Evolutionary conservation across 176 grass and related monocot species (phyloP), one percentile per base, ranked within the genome.

Genomic region (Aegilops speltoides): DNA sequence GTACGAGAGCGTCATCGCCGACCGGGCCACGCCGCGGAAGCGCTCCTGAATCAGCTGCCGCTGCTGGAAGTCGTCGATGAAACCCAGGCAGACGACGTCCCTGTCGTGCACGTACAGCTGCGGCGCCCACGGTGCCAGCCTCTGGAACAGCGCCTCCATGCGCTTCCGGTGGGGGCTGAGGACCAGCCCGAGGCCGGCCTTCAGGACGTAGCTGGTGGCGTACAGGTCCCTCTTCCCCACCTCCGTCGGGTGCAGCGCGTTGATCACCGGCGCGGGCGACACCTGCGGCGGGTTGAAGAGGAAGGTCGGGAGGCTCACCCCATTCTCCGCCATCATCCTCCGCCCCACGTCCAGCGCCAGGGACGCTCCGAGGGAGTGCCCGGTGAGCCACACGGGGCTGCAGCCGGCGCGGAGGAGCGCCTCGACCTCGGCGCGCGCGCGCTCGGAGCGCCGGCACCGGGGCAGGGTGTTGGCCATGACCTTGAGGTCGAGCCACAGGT

Each of bases 11-110:
- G 28, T 84, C 52, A 43, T 69, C 3, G 63, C 80, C 0, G 7
- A 24, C 50, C 22, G 20, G 71, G 19, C 54, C 17, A 57, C 54
- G 17, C 54, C 54, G 54, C 17, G 2, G 54, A 40, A 74, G 71
- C n/a, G 13, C 6, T 83, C 34, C 64, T 22, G 15, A 73, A 71
- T 3, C 28, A 17, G 20, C 64, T 84, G 26, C 65, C 81, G 36
- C 54, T 56, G 82, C 56, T 84, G 54, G 40, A 89, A 73, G 87
- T 89, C 65, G 76, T 89, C 57, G 76, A 89, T 20, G 3, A 0
- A 74, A 6, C 71, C 71, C 38, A 17, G 38, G 71, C 71, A 74
- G 23, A 74, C 15, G 71, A 74, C 6, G 32, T 80, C 87, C 28
- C 1, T n/a, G 56, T 19, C 15, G 67, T 89, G 38, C 28, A 89